Evolutionary conservation across 495 filamentous ascomycete species (phyloP), one percentile per base, ranked within the genome.

Genomic region (Xylona heveae): DNA sequence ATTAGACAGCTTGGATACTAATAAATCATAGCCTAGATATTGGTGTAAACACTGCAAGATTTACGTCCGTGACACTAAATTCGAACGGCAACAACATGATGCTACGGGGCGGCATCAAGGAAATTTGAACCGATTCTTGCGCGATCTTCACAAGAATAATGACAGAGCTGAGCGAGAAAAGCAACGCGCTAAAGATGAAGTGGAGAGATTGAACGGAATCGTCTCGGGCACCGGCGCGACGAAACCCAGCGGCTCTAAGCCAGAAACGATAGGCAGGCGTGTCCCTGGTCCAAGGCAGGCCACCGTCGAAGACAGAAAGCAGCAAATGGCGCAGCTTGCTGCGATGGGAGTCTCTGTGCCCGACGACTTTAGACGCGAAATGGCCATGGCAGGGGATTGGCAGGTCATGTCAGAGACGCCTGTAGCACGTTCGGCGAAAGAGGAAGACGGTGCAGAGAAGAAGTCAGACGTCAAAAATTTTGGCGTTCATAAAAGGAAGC

Each of bases 31-130:
- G 59, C 80, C 83, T 7, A 83, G 71, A 50, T 81, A 84, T 58
- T 95, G 82, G 80, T 99, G 88, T 69, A 95, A 95, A 53, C 78
- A 90, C 60, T 99, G 88, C 68, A 70, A 68, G 51, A 68, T 67
- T 54, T 95, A 68, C 58, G 81, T 95, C 38, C 71, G 74, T 45
- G 88, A 99, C 58, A 94, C 85, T 18, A 70, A 76, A 42, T 71
- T 94, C 51, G 83, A 88, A 48, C 75, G 72, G 47, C 57, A 69
- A 34, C 82, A 93, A 51, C 88, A 99, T 49, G 90, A 99, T 50
- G 66, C 80, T 14, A 92, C 82, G 2, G 66, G 54, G 2, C 80
- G 77, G 48, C 88, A 99, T 52, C 88, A 95, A 60, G 64, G 67
- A 45, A 71, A 66, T 40, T 66, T 95, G 33, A 91, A 92, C 54